phyloP scores from a whole-genome alignment of 129 eudicot genomes.

The Saussurea involucrata region DNA sequence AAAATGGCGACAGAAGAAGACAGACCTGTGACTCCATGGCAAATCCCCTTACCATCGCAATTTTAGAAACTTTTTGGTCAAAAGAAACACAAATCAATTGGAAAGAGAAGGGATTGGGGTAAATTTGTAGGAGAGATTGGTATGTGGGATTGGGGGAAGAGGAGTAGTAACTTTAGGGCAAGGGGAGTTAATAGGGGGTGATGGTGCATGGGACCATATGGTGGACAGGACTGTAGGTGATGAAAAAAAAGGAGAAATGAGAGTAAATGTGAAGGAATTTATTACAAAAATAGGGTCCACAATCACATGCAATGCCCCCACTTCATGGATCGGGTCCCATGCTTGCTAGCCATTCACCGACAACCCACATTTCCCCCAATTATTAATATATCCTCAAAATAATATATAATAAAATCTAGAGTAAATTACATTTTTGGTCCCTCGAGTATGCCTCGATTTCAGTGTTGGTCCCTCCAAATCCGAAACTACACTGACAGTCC shows the following conservation, averaged over 20 bases:
- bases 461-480: no score
- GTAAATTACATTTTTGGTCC: no score
- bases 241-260: background rate
- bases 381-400: constrained; percentile 2
- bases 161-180: constrained; percentile 15
- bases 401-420: no score
- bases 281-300: constrained; percentile 16
- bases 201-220: constrained; percentile 32
- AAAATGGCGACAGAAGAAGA: background rate
- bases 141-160: background rate
- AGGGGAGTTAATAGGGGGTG: constrained; percentile 27
- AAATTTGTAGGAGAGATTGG: background rate
- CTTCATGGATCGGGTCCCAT: constrained; percentile 39
- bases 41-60: constrained; percentile 25
- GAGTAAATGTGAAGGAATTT: constrained; percentile 33
- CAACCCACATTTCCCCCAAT: constrained; percentile 33
- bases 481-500: no score
- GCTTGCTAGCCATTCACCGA: constrained; percentile 24
- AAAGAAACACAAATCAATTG: constrained; percentile 1
- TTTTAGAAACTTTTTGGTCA: constrained; percentile 8
- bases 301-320: constrained; percentile 31
- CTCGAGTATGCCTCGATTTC: no score
- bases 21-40: constrained; percentile 39
- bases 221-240: constrained; percentile 19
- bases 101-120: background rate